Percentiles rank a stretch among this genome's conserved stretches.
Evolutionary conservation across 2,329 filamentous ascomycete genomes (phyloP).

Genomic region (Penicillium italicum): DNA sequence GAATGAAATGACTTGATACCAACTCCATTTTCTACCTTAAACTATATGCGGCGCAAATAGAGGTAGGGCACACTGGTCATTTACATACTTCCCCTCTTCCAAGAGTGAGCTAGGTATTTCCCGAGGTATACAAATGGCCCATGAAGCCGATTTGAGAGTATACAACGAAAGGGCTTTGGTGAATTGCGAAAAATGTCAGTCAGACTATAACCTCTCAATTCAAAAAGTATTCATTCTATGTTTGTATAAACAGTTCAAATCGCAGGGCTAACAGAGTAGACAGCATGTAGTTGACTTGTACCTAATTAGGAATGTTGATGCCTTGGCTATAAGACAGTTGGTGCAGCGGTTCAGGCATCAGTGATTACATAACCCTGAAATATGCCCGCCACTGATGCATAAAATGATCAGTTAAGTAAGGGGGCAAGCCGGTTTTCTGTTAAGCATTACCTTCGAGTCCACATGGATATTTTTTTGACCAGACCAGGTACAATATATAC

Average conservation of each 20-base stretch:
- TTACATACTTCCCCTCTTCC: background rate
- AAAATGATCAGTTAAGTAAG: background rate
- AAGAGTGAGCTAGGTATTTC: background rate
- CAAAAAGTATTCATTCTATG: too few relatives aligned
- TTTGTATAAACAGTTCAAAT: background rate
- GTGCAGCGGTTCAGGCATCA: too few relatives aligned
- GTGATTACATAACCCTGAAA: too few relatives aligned
- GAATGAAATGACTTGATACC: background rate
- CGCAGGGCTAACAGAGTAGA: background rate
- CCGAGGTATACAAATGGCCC: background rate
- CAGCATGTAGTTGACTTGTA: conserved; percentile 1
- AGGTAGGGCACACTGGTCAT: background rate
- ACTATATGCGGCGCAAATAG: conserved; percentile 1
- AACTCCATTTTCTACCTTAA: background rate
- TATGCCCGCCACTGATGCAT: too few relatives aligned
- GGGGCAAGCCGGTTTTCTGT: background rate
- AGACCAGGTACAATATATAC: background rate
- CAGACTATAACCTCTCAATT: too few relatives aligned
- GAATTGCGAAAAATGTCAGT: background rate
- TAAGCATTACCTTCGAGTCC: background rate
- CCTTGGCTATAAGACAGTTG: background rate
- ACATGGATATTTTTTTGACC: background rate
- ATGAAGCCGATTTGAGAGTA: background rate
- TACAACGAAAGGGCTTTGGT: background rate
- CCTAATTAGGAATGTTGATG: background rate